phyloP scores from a whole-genome alignment of 2,329 filamentous ascomycete genomes.

The Leptographium radiaticola region DNA sequence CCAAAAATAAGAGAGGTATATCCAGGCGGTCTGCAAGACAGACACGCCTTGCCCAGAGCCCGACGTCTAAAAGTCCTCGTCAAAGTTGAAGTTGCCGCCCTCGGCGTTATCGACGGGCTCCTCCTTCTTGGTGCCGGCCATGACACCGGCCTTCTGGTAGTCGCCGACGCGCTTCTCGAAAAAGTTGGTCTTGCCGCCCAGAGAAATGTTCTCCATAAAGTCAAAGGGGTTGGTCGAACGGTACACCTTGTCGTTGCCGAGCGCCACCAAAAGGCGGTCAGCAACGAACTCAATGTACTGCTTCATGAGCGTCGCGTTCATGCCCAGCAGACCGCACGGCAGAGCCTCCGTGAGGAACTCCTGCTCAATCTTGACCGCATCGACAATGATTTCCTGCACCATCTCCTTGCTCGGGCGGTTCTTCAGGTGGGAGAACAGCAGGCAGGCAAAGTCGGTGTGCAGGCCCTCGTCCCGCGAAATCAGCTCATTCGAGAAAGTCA shows the following conservation, averaged over 20 bases:
- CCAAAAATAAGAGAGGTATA: neutral
- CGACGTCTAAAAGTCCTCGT: slow-evolving; percentile 79
- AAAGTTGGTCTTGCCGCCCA: slow-evolving; percentile 99
- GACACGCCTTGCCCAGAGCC: slow-evolving; percentile 4
- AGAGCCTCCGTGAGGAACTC: slow-evolving; percentile 96
- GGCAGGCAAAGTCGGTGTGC: slow-evolving; percentile 97
- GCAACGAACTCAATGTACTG: slow-evolving; percentile 99
- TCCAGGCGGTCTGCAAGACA: neutral
- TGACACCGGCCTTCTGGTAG: slow-evolving; percentile 99
- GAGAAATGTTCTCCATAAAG: slow-evolving; percentile 99
- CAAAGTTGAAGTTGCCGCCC: slow-evolving; percentile 77
- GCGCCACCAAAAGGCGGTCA: slow-evolving; percentile 80
- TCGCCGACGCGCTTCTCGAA: slow-evolving; percentile 99
- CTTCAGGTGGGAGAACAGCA: slow-evolving; percentile 95
- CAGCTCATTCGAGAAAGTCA: slow-evolving; percentile 99
- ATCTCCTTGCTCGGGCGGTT: slow-evolving; percentile 73
- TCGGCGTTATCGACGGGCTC: slow-evolving; percentile 37
- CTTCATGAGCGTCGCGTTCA: slow-evolving; percentile 97
- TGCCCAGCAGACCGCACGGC: slow-evolving; percentile 83
- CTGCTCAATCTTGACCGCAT: slow-evolving; percentile 89
- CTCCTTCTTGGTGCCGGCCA: slow-evolving; percentile 66
- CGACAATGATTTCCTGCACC: slow-evolving; percentile 78
- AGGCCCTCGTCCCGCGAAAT: slow-evolving; percentile 99
- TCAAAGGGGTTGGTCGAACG: slow-evolving; percentile 92
- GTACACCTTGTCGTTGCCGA: slow-evolving; percentile 92